These are phyloP conservation scores for Phoenix dactylifera DNA, from an alignment of 176 grass and related monocot genomes.

Conservation along the genomic window DNA sequence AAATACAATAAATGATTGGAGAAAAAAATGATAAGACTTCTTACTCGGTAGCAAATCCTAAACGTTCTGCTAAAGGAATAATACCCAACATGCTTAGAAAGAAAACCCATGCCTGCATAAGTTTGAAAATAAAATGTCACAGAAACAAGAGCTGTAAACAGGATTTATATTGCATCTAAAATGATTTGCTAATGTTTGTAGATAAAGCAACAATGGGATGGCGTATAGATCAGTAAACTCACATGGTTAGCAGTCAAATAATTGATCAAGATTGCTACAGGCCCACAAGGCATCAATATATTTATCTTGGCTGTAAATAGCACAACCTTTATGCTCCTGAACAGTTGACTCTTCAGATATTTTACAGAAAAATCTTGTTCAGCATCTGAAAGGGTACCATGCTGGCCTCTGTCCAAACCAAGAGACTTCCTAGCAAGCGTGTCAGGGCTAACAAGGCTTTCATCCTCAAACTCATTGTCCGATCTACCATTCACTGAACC, in stretches of 20 bases:
- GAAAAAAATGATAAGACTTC: constrained; percentile 15
- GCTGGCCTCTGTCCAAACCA: constrained; percentile 20
- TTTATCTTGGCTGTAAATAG: constrained; percentile 59
- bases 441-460: constrained; percentile 21
- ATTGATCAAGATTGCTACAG: constrained; percentile 42
- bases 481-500: constrained; percentile 11
- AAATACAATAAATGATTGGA: too few relatives aligned
- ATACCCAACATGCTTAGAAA: constrained; percentile 58
- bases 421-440: not conserved
- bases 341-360: constrained; percentile 11
- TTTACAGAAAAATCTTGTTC: not conserved
- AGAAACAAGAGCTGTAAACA: not conserved
- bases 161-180: too few relatives aligned
- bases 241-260: constrained; percentile 39
- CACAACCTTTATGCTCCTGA: constrained; percentile 36
- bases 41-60: constrained; percentile 59
- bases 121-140: not conserved
- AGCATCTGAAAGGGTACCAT: constrained; percentile 3
- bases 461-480: constrained; percentile 32
- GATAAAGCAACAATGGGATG: too few relatives aligned
- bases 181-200: too few relatives aligned
- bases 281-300: constrained; percentile 51
- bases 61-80: constrained; percentile 67
- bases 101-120: constrained; percentile 59
- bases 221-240: not conserved